These are phyloP conservation scores for Candida coleopterorum DNA, from an alignment of 805 yeast genomes.

Conservation along the genomic window DNA sequence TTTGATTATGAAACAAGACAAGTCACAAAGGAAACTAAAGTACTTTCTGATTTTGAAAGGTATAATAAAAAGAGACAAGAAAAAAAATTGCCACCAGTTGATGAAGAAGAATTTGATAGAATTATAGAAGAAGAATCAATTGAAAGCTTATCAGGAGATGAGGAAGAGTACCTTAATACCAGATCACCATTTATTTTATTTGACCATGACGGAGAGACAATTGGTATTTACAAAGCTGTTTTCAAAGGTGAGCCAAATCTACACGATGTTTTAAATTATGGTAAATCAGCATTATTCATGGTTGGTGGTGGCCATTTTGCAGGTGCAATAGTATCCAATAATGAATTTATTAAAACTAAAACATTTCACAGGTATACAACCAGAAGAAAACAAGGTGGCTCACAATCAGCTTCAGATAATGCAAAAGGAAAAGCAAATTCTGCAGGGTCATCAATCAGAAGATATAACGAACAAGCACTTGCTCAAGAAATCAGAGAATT, in stretches of 20 bases:
- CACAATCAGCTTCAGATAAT: conserved; percentile 89
- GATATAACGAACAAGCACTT: conserved; percentile 85
- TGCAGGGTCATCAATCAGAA: conserved; percentile 86
- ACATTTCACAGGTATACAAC: conserved; percentile 95
- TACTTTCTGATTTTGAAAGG: conserved; percentile 59
- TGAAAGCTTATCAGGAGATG: conserved; percentile 57
- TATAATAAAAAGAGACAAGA: conserved; percentile 54
- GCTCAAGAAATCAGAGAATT: conserved; percentile 72
- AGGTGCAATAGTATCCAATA: conserved; percentile 84
- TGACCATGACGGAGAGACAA: conserved; percentile 46
- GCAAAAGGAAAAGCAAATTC: conserved; percentile 94
- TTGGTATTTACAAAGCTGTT: conserved; percentile 65
- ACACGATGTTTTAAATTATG: conserved; percentile 34
- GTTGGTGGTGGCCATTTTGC: conserved; percentile 98
- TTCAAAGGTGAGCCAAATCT: conserved; percentile 41
- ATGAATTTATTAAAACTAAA: conserved; percentile 63
- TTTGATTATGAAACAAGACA: conserved; percentile 45
- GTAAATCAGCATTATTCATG: conserved; percentile 78
- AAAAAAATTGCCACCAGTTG: conserved; percentile 40
- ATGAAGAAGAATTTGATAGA: conserved; percentile 56
- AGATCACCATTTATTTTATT: conserved; percentile 66
- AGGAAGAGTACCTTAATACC: conserved; percentile 54
- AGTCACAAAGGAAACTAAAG: conserved; percentile 4
- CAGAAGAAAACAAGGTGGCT: conserved; percentile 95
- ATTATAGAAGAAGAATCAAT: conserved; percentile 45